These are phyloP conservation scores for Sporobolomyces phaffii DNA, from an alignment of 768 basidiomycete genomes.

Conservation along the genomic window DNA sequence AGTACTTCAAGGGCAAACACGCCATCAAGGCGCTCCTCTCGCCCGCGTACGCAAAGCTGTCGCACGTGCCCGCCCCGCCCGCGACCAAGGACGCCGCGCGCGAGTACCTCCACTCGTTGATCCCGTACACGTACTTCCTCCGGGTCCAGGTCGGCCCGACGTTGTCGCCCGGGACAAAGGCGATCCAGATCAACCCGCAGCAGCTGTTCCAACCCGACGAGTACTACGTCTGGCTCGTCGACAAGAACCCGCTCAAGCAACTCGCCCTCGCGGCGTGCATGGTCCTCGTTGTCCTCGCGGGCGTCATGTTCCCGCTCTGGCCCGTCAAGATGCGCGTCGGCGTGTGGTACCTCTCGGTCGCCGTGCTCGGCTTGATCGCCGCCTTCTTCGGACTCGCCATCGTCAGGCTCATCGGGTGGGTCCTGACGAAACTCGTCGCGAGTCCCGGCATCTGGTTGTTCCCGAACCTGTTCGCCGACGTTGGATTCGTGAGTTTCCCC, in stretches of 20 bases:
- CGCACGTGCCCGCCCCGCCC: conserved; percentile 54
- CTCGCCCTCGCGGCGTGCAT: conserved; percentile 83
- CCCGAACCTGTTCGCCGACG: conserved; percentile 94
- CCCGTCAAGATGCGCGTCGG: conserved; percentile 84
- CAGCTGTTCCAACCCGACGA: conserved; percentile 75
- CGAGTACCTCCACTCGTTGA: conserved; percentile 60
- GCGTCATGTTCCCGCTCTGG: conserved; percentile 99
- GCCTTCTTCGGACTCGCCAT: conserved; percentile 86
- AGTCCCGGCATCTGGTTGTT: conserved; percentile 98
- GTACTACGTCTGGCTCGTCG: conserved; percentile 96
- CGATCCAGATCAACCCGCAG: conserved; percentile 64
- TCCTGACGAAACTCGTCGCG: conserved; percentile 77
- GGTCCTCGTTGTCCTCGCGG: conserved; percentile 88
- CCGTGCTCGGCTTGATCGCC: conserved; percentile 76
- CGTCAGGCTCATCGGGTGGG: conserved; percentile 84
- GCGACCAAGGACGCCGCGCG: conserved; percentile 57
- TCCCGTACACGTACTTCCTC: conserved; percentile 85
- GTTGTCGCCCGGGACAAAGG: conserved; percentile 49
- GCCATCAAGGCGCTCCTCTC: conserved; percentile 86
- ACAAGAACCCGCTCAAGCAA: conserved; percentile 86
- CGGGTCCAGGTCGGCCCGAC: conserved; percentile 71
- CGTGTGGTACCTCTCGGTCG: conserved; percentile 90
- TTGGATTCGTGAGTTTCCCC: conserved; percentile 76
- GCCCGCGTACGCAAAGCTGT: conserved; percentile 83
- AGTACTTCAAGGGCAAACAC: conserved; percentile 97